A percentile compares a stretch with the other conserved stretches of the same genome.
These are phyloP conservation scores for Solanum hybrid DNA, from an alignment of 305 asterid genomes.

Conservation along the genomic window DNA sequence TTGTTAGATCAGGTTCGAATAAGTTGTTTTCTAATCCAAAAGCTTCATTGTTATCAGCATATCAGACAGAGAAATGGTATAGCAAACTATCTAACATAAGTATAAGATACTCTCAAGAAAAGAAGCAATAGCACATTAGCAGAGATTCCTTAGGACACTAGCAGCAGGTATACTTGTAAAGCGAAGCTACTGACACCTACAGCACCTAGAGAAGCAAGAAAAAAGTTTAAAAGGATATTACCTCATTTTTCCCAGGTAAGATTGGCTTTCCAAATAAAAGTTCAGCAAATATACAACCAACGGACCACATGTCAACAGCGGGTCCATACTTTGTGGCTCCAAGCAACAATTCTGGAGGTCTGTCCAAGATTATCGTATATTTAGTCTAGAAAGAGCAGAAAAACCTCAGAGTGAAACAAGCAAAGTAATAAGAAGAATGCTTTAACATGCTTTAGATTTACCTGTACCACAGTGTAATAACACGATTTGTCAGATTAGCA, in stretches of 20 bases:
- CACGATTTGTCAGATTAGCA: slow-evolving; percentile 88
- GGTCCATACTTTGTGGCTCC: slow-evolving; percentile 98
- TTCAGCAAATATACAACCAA: slow-evolving; percentile 96
- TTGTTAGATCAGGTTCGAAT: neutral
- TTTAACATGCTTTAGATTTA: slow-evolving; percentile 20
- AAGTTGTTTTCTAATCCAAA: neutral
- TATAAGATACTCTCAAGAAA: neutral
- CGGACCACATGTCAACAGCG: slow-evolving; percentile 99
- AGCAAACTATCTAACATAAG: neutral
- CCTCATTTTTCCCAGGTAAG: slow-evolving; percentile 86
- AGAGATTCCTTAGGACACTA: neutral
- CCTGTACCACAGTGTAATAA: slow-evolving; percentile 97
- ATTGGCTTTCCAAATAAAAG: slow-evolving; percentile 82
- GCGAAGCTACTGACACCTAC: neutral
- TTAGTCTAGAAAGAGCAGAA: slow-evolving; percentile 4
- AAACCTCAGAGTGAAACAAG: neutral
- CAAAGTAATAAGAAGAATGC: neutral
- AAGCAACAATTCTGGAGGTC: slow-evolving; percentile 96
- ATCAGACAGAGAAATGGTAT: neutral
- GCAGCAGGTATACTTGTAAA: neutral
- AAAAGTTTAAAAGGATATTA: slow-evolving; percentile 17
- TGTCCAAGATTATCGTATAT: slow-evolving; percentile 13
- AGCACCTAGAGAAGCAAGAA: neutral
- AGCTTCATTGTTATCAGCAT: neutral
- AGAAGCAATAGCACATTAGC: neutral